Evolutionary conservation across 495 filamentous ascomycete genomes (phyloP).

Genomic region (Extremus antarcticus): DNA sequence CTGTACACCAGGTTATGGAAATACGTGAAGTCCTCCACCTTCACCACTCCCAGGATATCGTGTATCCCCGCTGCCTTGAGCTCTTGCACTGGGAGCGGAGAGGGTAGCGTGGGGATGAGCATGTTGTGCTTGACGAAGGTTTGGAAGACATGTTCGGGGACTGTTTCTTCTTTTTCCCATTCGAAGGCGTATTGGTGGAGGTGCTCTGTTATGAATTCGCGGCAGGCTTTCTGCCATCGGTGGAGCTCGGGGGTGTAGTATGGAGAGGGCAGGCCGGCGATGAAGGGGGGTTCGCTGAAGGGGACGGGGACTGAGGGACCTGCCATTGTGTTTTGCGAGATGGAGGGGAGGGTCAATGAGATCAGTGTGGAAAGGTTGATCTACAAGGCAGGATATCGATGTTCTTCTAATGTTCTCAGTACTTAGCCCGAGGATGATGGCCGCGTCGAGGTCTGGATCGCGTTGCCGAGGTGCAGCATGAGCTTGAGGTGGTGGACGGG

Average conservation of each 20-base stretch:
- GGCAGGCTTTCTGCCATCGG: conserved; percentile 56
- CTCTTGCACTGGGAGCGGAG: conserved; percentile 57
- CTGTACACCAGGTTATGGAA: conserved; percentile 56
- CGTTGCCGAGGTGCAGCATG: neutral
- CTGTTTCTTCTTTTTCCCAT: conserved; percentile 51
- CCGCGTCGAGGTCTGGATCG: neutral
- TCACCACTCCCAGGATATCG: conserved; percentile 52
- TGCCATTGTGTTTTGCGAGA: conserved; percentile 10
- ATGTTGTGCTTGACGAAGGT: conserved; percentile 34
- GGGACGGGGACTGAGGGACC: conserved; percentile 36
- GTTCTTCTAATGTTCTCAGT: too few species aligned
- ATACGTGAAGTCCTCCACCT: conserved; percentile 66
- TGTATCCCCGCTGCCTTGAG: conserved; percentile 53
- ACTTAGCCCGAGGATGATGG: neutral
- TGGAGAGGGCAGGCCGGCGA: conserved; percentile 56
- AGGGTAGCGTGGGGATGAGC: conserved; percentile 27
- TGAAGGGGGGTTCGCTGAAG: conserved; percentile 64
- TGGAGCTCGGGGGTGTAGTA: conserved; percentile 53
- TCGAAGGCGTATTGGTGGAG: conserved; percentile 51
- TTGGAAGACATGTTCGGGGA: conserved; percentile 56
- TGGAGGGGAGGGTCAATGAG: too few species aligned
- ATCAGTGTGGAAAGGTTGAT: too few species aligned
- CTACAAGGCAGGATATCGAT: too few species aligned
- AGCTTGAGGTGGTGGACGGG: neutral
- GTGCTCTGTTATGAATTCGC: conserved; percentile 50